Evolutionary conservation across 2,329 filamentous ascomycete genomes (phyloP).

Genomic region (Meredithiella fracta): DNA sequence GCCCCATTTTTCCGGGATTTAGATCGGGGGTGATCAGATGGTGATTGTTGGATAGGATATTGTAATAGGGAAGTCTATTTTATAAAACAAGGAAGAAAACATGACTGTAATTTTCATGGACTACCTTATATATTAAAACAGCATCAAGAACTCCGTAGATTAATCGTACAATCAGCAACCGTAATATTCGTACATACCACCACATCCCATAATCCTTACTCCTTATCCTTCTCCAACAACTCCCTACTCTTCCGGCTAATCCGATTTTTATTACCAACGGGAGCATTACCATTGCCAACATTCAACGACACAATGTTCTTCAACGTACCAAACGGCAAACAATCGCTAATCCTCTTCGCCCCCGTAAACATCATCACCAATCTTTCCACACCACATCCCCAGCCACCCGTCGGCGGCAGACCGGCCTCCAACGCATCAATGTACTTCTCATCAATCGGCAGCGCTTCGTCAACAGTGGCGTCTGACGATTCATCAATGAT

Average conservation of each 20-base stretch:
- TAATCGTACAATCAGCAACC: neutral
- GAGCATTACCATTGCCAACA: constrained; percentile 8
- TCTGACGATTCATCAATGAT: neutral
- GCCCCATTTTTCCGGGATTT: neutral
- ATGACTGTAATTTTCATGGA: neutral
- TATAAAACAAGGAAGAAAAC: neutral
- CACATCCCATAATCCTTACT: neutral
- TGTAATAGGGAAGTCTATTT: neutral
- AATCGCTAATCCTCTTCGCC: constrained; percentile 63
- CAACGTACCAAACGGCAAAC: constrained; percentile 75
- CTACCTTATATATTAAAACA: neutral
- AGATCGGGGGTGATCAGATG: too few species aligned
- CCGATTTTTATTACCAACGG: constrained; percentile 6
- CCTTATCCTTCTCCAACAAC: neutral
- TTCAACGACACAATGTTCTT: constrained; percentile 43
- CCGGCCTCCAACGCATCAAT: constrained; percentile 73
- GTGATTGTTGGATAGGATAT: too few species aligned
- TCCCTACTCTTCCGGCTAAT: constrained; percentile 9
- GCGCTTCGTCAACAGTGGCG: constrained; percentile 22
- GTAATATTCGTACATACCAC: constrained; percentile 2
- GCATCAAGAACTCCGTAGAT: neutral
- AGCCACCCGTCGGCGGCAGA: constrained; percentile 87
- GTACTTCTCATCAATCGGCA: constrained; percentile 59
- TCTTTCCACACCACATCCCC: constrained; percentile 86
- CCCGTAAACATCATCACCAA: constrained; percentile 83